Percentiles rank a stretch among this genome's conserved stretches.
Conservation (phyloP, 345 rosid species). For the Gynandropsis gynandra region DNA sequence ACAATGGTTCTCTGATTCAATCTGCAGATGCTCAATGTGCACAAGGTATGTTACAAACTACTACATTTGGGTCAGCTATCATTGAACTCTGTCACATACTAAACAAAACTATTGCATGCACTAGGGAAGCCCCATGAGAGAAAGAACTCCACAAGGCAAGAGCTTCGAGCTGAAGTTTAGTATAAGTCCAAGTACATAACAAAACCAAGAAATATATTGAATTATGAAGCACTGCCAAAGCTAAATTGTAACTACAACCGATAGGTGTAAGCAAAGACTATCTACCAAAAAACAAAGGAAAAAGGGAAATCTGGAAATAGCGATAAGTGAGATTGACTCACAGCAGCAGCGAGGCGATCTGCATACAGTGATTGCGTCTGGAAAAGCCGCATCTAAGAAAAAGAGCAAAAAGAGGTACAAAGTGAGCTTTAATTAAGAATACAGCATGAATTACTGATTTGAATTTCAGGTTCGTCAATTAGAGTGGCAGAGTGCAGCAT, state of each 20-base stretch:
- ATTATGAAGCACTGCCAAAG: not conserved
- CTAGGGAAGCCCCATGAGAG: too few relatives aligned
- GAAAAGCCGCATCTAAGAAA: constrained; percentile 66
- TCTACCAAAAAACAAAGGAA: too few relatives aligned
- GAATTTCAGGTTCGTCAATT: not conserved
- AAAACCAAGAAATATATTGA: not conserved
- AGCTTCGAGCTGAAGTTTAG: too few relatives aligned
- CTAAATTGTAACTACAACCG: not conserved
- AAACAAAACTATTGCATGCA: too few relatives aligned
- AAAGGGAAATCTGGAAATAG: not conserved
- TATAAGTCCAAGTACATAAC: not conserved
- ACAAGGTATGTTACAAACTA: not conserved
- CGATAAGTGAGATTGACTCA: constrained; percentile 17
- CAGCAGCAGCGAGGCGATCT: constrained; percentile 74
- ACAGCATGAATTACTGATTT: not conserved
- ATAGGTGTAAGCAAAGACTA: not conserved
- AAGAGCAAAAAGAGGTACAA: not conserved
- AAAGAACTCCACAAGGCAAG: not conserved
- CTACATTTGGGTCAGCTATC: not conserved
- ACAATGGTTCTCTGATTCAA: constrained; percentile 79
- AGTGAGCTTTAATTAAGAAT: not conserved
- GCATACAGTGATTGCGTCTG: constrained; percentile 72
- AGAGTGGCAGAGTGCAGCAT: not conserved
- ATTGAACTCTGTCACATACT: not conserved
- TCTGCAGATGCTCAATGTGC: constrained; percentile 26